Percentiles rank a stretch among this genome's conserved stretches.
Conservation (phyloP, 306 rosid genomes). For the Cicer judaicum region DNA sequence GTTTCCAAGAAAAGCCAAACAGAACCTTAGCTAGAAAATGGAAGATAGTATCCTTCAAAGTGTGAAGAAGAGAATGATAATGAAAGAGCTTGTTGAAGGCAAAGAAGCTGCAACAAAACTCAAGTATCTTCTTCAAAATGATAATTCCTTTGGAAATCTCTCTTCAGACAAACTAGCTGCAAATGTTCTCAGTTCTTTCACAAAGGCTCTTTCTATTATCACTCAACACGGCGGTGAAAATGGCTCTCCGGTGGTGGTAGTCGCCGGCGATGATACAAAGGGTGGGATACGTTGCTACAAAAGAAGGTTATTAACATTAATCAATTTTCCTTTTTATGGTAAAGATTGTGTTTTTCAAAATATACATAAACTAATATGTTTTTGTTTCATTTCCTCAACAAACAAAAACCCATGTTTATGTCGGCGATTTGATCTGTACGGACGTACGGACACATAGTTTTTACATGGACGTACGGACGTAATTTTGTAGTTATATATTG, state of each 20-base stretch:
- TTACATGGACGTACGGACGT: no score
- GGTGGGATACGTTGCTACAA: no score
- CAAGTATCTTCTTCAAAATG: constrained; percentile 46
- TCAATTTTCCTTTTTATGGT: no score
- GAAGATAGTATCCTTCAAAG: background rate
- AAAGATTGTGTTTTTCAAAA: no score
- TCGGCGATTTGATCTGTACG: background rate
- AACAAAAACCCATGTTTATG: background rate
- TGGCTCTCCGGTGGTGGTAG: background rate
- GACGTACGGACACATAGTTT: no score
- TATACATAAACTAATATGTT: background rate
- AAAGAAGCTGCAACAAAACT: constrained; percentile 54
- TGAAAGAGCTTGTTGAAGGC: constrained; percentile 52
- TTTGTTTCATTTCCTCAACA: background rate
- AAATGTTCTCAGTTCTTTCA: constrained; percentile 50
- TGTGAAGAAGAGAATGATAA: constrained; percentile 29
- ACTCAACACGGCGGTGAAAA: background rate
- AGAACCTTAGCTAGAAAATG: background rate
- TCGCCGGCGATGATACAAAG: background rate
- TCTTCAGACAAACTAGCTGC: constrained; percentile 47
- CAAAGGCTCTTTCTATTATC: constrained; percentile 51
- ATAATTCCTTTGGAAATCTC: constrained; percentile 22
- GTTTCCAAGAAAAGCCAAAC: background rate
- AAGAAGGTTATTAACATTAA: no score
- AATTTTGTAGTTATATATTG: no score